Base-by-base conservation (phyloP, 768 basidiomycete species). In the Cystobasidium onofrii region DNA sequence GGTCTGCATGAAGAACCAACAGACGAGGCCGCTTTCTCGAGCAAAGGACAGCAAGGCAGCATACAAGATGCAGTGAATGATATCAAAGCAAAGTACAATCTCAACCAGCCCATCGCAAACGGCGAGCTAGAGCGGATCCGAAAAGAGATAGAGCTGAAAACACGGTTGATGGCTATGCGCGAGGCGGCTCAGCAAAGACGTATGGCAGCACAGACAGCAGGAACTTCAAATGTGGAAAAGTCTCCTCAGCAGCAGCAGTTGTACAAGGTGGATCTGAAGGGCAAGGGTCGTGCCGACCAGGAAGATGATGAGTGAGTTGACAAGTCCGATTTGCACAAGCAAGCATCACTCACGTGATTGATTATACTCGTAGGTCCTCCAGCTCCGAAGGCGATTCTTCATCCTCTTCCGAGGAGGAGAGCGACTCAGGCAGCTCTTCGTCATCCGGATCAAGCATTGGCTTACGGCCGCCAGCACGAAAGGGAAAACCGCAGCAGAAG, bases 31-130 rank as follows among this genome's bases (percentile, higher is more conserved):
- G 55, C 41, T 67, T 33, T 36, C 12, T n/a, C 41, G 3, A 36
- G 65, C 46, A 44, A 46, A 27, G 63, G 33, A 64, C 6, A 7
- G 33, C 36, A 50, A 33, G 41, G 31, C 25, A 67, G 65, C 36
- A 71, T 71, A 10, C 69, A 71, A 44, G 54, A 71, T 23, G 69
- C 69, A 13, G 69, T 71, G 10, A 52, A 60, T 12, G 69, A 71
- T 33, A 29, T 71, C 55, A 71, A 71, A 44, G 69, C 29, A 15
- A 71, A 71, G 69, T 71, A 41, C 54, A 33, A 39, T 3, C 50
- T 71, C 36, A 60, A 60, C 18, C 15, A 52, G 69, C 69, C 69
- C 34, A 20, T 60, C 34, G 55, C 2, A 18, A 34, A 60, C 50
- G 54, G 44, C 12, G 55, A 61, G 33, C 52, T 71, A 33, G 69